These are phyloP conservation scores for Racocetra persica DNA, from an alignment of 371 early-diverging fungal genomes.

Conservation along the genomic window DNA sequence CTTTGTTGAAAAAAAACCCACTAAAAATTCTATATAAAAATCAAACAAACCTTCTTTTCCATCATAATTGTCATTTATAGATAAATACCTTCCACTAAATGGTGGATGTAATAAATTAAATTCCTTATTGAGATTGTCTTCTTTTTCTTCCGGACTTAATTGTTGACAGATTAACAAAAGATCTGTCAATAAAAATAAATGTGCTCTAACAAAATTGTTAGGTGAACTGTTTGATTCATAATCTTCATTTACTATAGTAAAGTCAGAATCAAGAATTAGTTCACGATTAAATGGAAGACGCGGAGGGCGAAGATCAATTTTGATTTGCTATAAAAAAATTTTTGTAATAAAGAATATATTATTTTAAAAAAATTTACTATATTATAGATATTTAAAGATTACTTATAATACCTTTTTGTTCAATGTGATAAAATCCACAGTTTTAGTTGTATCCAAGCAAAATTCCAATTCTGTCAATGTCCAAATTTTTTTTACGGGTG, in stretches of 20 bases:
- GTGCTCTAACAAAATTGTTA: neutral
- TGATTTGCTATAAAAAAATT: conserved; percentile 25
- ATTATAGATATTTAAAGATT: too few species aligned
- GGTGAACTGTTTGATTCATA: neutral
- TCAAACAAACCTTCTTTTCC: conserved; percentile 38
- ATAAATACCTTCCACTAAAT: conserved; percentile 43
- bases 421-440: conserved; percentile 44
- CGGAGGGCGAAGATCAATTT: conserved; percentile 36
- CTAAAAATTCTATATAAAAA: neutral
- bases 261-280: conserved; percentile 41
- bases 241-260: conserved; percentile 26
- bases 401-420: conserved; percentile 40
- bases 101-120: conserved; percentile 44
- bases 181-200: conserved; percentile 45
- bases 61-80: conserved; percentile 29
- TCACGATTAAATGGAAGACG: conserved; percentile 38
- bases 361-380: too few species aligned
- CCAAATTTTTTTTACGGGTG: neutral
- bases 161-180: conserved; percentile 40
- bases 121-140: conserved; percentile 10
- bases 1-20: neutral
- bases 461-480: neutral
- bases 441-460: conserved; percentile 18
- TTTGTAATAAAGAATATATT: too few species aligned
- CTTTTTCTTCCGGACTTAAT: conserved; percentile 26